Evolutionary conservation across 352 stramenopile genomes (phyloP).

Genomic region (Pythium phragmitis): DNA sequence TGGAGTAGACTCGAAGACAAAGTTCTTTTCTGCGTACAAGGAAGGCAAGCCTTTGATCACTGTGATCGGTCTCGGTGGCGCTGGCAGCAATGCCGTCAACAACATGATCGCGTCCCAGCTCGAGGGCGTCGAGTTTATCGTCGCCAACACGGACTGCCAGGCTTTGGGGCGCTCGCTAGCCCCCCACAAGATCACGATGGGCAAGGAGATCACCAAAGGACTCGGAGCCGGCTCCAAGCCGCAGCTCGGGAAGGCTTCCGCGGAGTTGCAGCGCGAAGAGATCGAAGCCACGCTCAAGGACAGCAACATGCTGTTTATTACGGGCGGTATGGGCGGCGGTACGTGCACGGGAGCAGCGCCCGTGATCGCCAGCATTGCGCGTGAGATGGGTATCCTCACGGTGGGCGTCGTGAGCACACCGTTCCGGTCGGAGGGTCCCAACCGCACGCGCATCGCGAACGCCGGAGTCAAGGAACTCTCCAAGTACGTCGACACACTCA

Average conservation of each 20-base stretch:
- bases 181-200: conserved; percentile 79
- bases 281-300: conserved; percentile 89
- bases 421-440: conserved; percentile 94
- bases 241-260: conserved; percentile 74
- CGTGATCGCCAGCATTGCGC: conserved; percentile 92
- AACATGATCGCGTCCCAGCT: conserved; percentile 89
- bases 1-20: conserved; percentile 36
- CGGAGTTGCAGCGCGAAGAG: conserved; percentile 86
- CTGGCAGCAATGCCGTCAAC: conserved; percentile 87
- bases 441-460: conserved; percentile 92
- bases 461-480: conserved; percentile 91
- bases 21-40: conserved; percentile 59
- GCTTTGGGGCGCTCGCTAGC: conserved; percentile 75
- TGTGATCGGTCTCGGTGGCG: conserved; percentile 81
- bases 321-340: conserved; percentile 93
- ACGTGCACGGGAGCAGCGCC: conserved; percentile 92
- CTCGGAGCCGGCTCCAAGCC: conserved; percentile 82
- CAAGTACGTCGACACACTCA: conserved; percentile 94
- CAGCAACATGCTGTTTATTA: conserved; percentile 97
- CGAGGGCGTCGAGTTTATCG: conserved; percentile 94
- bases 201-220: conserved; percentile 83
- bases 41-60: conserved; percentile 85
- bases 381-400: conserved; percentile 92
- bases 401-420: conserved; percentile 96
- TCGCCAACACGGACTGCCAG: conserved; percentile 96